Conservation (phyloP, 2,329 filamentous ascomycete genomes). For the Sordariomycetes sp. region DNA sequence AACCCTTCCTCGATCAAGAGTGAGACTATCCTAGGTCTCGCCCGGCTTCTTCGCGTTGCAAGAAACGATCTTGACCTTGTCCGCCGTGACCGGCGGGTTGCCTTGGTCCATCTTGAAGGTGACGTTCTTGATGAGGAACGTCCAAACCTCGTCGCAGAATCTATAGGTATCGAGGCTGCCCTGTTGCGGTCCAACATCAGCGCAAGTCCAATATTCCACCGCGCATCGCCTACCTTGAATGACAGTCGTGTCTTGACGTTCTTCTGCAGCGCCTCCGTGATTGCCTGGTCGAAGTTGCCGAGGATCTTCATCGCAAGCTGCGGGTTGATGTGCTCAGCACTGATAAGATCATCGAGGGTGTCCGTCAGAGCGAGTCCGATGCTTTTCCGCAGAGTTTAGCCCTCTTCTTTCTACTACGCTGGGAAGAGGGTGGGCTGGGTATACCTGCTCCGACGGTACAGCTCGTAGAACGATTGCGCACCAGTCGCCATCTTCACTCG, state of each 20-base stretch:
- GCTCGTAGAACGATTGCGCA: constrained; percentile 70
- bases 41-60: constrained; percentile 76
- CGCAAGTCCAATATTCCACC: not conserved
- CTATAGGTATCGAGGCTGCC: constrained; percentile 96
- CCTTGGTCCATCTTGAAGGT: constrained; percentile 94
- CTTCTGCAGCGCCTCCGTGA: constrained; percentile 83
- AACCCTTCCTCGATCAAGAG: no score
- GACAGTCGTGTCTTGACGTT: constrained; percentile 85
- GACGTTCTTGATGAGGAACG: constrained; percentile 96
- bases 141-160: constrained; percentile 99
- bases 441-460: constrained; percentile 98
- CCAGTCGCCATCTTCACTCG: constrained; percentile 33
- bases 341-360: constrained; percentile 94
- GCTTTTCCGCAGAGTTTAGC: constrained; percentile 38
- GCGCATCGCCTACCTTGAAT: constrained; percentile 67
- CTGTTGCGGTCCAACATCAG: constrained; percentile 33
- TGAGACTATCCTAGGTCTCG: constrained; percentile 19
- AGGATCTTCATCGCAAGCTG: constrained; percentile 99
- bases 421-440: constrained; percentile 7
- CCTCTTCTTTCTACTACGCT: not conserved
- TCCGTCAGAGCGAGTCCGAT: constrained; percentile 91
- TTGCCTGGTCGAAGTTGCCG: constrained; percentile 86
- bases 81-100: constrained; percentile 63
- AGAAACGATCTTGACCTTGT: constrained; percentile 97
- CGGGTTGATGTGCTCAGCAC: constrained; percentile 88